These are phyloP conservation scores for Pseudonectria buxi DNA, from an alignment of 2,329 filamentous ascomycete species.

Conservation along the genomic window DNA sequence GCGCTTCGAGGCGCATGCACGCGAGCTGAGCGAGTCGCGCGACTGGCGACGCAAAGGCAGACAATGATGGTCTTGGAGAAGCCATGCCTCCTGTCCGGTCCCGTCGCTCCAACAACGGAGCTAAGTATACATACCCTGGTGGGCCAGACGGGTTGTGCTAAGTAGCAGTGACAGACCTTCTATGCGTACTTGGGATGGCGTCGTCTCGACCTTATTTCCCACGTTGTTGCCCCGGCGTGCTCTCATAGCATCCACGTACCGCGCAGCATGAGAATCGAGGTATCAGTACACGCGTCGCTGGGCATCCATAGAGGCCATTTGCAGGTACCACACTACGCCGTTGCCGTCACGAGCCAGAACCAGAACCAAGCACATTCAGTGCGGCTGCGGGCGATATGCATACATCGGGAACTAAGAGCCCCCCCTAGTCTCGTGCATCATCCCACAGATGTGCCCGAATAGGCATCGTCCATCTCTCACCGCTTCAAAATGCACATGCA, in stretches of 20 bases:
- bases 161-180: no score
- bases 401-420: conserved; percentile 7
- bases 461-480: conserved; percentile 22
- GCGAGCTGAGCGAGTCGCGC: no score
- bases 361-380: no score
- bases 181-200: no score
- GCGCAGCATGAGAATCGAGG: conserved; percentile 2
- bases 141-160: no score
- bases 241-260: no score
- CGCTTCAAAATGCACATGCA: conserved; percentile 12
- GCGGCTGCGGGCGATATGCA: conserved; percentile 7
- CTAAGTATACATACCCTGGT: no score
- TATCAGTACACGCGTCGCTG: conserved; percentile 27
- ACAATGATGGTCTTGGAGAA: conserved; percentile 2
- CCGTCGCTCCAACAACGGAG: no score
- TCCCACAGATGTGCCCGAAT: conserved; percentile 17
- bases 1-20: no score
- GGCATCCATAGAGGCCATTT: conserved; percentile 31
- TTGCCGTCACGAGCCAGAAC: not conserved
- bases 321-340: conserved; percentile 14
- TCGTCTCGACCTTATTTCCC: no score
- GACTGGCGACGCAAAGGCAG: not conserved
- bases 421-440: conserved; percentile 19
- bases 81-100: no score
- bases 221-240: no score